Conservation (phyloP, 192 early-diverging fungal species). For the Rhizoclosmatium sp. region DNA sequence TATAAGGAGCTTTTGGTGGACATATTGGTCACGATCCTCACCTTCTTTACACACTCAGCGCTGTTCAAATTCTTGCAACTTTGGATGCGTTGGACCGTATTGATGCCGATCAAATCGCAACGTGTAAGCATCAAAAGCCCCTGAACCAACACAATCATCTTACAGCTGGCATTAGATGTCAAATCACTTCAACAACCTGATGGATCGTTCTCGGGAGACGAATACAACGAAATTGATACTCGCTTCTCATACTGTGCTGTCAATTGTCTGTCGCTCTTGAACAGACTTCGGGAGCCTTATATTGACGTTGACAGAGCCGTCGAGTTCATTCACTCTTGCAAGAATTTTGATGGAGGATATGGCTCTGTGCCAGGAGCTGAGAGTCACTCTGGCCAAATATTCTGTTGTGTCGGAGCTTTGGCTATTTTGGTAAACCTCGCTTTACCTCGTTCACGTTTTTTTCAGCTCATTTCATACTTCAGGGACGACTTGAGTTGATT, state of each 20-base stretch:
- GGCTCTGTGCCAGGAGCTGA: conserved; percentile 90
- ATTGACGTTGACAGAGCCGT: conserved; percentile 73
- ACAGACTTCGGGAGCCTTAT: conserved; percentile 59
- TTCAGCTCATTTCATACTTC: neutral
- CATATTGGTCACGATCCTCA: conserved; percentile 88
- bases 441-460: neutral
- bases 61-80: conserved; percentile 86
- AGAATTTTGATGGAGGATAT: conserved; percentile 97
- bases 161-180: conserved; percentile 63
- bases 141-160: neutral
- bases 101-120: conserved; percentile 66
- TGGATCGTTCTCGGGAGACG: conserved; percentile 90
- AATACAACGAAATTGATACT: conserved; percentile 94
- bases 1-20: conserved; percentile 88
- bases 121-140: conserved; percentile 18
- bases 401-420: conserved; percentile 89
- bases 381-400: conserved; percentile 86
- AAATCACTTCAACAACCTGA: conserved; percentile 62
- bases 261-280: conserved; percentile 79
- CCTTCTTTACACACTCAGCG: conserved; percentile 88
- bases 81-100: conserved; percentile 82
- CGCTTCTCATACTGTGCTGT: conserved; percentile 91
- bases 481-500: conserved; percentile 73
- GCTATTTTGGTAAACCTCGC: conserved; percentile 66
- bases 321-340: conserved; percentile 76